Evolutionary conservation across 768 basidiomycete genomes (phyloP).

Genomic region (Dioszegia hungarica): DNA sequence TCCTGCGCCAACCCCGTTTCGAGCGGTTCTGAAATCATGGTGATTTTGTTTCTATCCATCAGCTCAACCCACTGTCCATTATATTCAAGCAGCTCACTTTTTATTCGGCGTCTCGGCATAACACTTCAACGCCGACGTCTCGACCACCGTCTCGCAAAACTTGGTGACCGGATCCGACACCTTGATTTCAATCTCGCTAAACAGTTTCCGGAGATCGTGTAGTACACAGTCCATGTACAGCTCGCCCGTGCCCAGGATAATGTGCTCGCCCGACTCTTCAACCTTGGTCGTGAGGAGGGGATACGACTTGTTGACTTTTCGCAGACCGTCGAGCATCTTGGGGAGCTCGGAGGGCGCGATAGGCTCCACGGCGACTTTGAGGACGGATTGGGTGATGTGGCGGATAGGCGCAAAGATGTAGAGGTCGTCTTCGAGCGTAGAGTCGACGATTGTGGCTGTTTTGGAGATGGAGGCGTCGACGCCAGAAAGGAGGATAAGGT

Average conservation of each 20-base stretch:
- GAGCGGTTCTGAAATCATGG: conserved; percentile 97
- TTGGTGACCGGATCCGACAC: conserved; percentile 98
- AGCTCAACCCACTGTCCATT: neutral
- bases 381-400: conserved; percentile 92
- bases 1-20: conserved; percentile 95
- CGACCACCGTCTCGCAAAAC: conserved; percentile 96
- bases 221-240: conserved; percentile 93
- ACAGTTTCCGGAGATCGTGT: conserved; percentile 87
- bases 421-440: conserved; percentile 68
- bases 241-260: conserved; percentile 93
- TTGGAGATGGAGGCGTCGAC: conserved; percentile 92
- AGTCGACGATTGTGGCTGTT: conserved; percentile 76
- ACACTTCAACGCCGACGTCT: conserved; percentile 95
- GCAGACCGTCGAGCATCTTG: conserved; percentile 94
- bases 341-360: conserved; percentile 95
- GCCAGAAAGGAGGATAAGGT: conserved; percentile 85
- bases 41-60: conserved; percentile 77
- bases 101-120: conserved; percentile 99
- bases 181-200: conserved; percentile 99
- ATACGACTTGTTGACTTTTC: conserved; percentile 97
- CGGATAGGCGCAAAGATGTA: conserved; percentile 94
- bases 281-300: conserved; percentile 91
- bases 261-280: conserved; percentile 96
- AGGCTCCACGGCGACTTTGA: conserved; percentile 97
- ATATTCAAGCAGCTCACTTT: conserved; percentile 36